Evolutionary conservation across 257 asterid genomes (phyloP).

Genomic region (Penstemon newberryi): DNA sequence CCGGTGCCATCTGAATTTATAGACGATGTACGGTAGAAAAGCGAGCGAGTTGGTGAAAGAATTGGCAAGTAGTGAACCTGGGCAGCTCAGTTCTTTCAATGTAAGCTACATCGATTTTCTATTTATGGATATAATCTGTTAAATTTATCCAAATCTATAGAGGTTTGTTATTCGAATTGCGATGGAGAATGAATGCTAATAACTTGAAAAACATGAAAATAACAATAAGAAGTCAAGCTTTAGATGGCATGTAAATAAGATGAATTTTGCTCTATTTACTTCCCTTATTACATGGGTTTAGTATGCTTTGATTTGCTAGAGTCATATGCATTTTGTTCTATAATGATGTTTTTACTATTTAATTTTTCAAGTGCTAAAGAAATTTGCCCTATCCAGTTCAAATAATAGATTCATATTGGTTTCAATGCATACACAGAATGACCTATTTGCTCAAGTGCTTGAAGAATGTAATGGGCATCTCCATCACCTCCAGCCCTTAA

Average conservation of each 20-base stretch:
- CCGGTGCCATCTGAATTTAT: too few species aligned
- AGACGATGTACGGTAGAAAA: slow-evolving; percentile 66
- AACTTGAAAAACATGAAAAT: background rate
- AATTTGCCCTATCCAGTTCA: slow-evolving; percentile 11
- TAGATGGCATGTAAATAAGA: background rate
- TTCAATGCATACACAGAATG: slow-evolving; percentile 46
- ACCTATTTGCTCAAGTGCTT: slow-evolving; percentile 73
- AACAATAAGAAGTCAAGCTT: background rate
- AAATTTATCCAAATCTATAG: background rate
- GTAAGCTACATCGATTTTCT: slow-evolving; percentile 37
- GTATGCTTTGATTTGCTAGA: background rate
- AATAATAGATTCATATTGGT: slow-evolving; percentile 15
- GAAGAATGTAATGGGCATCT: slow-evolving; percentile 82
- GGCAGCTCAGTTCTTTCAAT: slow-evolving; percentile 72
- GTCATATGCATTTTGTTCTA: background rate
- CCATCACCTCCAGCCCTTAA: slow-evolving; percentile 61
- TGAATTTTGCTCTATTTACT: too few species aligned
- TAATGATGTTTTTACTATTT: background rate
- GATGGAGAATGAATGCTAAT: background rate
- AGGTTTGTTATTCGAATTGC: background rate
- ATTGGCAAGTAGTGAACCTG: slow-evolving; percentile 62
- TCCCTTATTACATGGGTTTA: background rate
- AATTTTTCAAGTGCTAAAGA: slow-evolving; percentile 1
- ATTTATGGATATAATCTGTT: background rate
- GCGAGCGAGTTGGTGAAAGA: slow-evolving; percentile 76